Percentiles rank a stretch among this genome's conserved stretches.
These are phyloP conservation scores for Kwoniella shivajii DNA, from an alignment of 1,284 basidiomycete genomes.

Conservation along the genomic window DNA sequence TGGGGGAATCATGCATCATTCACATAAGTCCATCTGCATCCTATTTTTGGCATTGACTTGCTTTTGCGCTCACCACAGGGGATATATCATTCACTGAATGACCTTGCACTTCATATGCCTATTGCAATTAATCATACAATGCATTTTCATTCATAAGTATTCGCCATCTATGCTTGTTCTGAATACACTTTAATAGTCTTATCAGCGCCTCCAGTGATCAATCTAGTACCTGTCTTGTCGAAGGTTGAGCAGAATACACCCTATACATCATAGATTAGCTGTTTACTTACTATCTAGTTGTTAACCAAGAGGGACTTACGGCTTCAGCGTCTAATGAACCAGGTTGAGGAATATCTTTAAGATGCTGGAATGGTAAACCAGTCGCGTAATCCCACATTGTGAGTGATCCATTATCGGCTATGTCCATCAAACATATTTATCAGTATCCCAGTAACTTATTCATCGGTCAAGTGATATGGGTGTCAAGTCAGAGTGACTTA, in stretches of 20 bases:
- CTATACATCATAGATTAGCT: constrained; percentile 16
- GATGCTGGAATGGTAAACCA: constrained; percentile 90
- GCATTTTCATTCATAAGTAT: constrained; percentile 1
- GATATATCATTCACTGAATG: too few relatives aligned
- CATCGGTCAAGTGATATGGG: too few relatives aligned
- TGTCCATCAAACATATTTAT: too few relatives aligned
- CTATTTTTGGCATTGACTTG: too few relatives aligned
- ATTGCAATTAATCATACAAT: constrained; percentile 16
- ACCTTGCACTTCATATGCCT: too few relatives aligned
- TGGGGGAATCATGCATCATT: constrained; percentile 3
- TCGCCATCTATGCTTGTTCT: constrained; percentile 39
- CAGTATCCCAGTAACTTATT: too few relatives aligned
- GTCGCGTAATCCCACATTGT: constrained; percentile 94
- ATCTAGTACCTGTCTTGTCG: constrained; percentile 88
- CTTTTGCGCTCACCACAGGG: too few relatives aligned
- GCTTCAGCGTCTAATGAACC: constrained; percentile 96
- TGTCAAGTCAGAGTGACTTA: too few relatives aligned
- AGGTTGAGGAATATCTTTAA: constrained; percentile 93
- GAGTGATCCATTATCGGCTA: constrained; percentile 85
- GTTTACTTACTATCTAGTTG: neutral
- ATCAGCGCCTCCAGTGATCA: constrained; percentile 96
- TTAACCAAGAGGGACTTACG: constrained; percentile 57
- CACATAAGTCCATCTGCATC: neutral
- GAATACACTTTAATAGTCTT: constrained; percentile 84
- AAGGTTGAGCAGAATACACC: constrained; percentile 91